These are phyloP conservation scores for Axilococcus clingmanii DNA, from an alignment of 139 green algal species.

Conservation along the genomic window DNA sequence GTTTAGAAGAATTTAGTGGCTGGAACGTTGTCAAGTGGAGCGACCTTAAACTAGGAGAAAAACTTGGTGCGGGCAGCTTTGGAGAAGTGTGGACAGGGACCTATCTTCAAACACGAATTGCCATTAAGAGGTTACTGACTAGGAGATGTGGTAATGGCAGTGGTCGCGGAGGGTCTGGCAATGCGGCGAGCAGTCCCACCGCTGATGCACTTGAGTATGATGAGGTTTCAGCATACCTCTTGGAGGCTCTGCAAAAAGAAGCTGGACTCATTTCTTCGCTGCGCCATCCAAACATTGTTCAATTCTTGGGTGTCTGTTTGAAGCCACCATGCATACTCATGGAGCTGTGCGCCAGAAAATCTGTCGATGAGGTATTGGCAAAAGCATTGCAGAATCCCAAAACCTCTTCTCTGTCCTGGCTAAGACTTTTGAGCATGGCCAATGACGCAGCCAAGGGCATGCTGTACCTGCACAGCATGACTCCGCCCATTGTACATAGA, in stretches of 20 bases:
- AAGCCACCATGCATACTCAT: slow-evolving; percentile 37
- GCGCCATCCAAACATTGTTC: slow-evolving; percentile 43
- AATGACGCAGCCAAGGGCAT: slow-evolving; percentile 41
- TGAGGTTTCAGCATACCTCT: neutral
- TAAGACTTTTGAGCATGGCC: slow-evolving; percentile 34
- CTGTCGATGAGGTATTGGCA: slow-evolving; percentile 33
- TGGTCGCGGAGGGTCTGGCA: neutral
- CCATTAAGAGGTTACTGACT: slow-evolving; percentile 16
- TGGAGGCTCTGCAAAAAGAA: slow-evolving; percentile 12
- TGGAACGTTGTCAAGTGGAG: slow-evolving; percentile 13
- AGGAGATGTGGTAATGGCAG: neutral
- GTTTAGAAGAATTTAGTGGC: too few relatives aligned
- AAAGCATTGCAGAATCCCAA: slow-evolving; percentile 6
- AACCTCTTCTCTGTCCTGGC: slow-evolving; percentile 27
- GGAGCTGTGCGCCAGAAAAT: slow-evolving; percentile 40
- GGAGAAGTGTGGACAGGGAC: slow-evolving; percentile 22
- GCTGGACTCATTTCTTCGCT: slow-evolving; percentile 37
- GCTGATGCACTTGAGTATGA: neutral
- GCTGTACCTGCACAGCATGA: slow-evolving; percentile 35
- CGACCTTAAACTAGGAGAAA: slow-evolving; percentile 18
- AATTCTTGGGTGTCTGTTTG: slow-evolving; percentile 41
- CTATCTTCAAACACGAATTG: slow-evolving; percentile 19
- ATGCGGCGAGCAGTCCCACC: neutral
- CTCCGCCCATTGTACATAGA: slow-evolving; percentile 37
- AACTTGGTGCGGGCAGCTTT: slow-evolving; percentile 26